Evolutionary conservation across 2,329 filamentous ascomycete species (phyloP).

Genomic region (Aspergillus sp.): DNA sequence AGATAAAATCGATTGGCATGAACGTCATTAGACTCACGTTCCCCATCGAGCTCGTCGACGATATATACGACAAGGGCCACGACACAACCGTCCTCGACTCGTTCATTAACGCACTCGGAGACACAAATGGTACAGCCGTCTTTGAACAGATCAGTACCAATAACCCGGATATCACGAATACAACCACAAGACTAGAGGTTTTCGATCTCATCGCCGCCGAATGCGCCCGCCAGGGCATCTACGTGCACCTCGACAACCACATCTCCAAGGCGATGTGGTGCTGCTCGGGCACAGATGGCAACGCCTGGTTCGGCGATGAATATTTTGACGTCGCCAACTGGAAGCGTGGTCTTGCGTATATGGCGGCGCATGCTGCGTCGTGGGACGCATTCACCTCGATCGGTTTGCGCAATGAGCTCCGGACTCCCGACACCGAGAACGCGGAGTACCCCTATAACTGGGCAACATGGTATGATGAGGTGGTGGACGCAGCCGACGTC

Average conservation of each 20-base stretch:
- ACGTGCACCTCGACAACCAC: slow-evolving; percentile 66
- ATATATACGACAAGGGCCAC: slow-evolving; percentile 45
- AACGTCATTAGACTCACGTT: slow-evolving; percentile 45
- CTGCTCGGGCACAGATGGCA: slow-evolving; percentile 59
- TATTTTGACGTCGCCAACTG: slow-evolving; percentile 65
- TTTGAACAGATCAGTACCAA: slow-evolving; percentile 41
- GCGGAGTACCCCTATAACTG: slow-evolving; percentile 46
- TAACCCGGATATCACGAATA: slow-evolving; percentile 43
- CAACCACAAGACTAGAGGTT: slow-evolving; percentile 47
- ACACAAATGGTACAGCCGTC: slow-evolving; percentile 46
- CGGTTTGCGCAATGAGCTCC: slow-evolving; percentile 48
- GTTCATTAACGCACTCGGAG: slow-evolving; percentile 45
- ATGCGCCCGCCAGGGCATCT: slow-evolving; percentile 59
- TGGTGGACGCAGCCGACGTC: slow-evolving; percentile 45
- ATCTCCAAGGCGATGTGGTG: slow-evolving; percentile 65
- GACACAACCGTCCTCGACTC: slow-evolving; percentile 47
- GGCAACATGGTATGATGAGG: slow-evolving; percentile 51
- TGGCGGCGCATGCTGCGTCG: slow-evolving; percentile 55
- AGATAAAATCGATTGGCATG: slow-evolving; percentile 37
- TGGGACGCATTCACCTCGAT: slow-evolving; percentile 36
- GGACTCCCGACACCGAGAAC: slow-evolving; percentile 28
- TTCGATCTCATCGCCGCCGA: slow-evolving; percentile 68
- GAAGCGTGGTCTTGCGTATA: slow-evolving; percentile 63
- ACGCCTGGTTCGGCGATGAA: slow-evolving; percentile 65
- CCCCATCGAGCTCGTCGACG: slow-evolving; percentile 48